Evolutionary conservation across 2,329 filamentous ascomycete genomes (phyloP), one percentile per base, ranked within the genome.

Genomic region (Aspergillus proliferans): DNA sequence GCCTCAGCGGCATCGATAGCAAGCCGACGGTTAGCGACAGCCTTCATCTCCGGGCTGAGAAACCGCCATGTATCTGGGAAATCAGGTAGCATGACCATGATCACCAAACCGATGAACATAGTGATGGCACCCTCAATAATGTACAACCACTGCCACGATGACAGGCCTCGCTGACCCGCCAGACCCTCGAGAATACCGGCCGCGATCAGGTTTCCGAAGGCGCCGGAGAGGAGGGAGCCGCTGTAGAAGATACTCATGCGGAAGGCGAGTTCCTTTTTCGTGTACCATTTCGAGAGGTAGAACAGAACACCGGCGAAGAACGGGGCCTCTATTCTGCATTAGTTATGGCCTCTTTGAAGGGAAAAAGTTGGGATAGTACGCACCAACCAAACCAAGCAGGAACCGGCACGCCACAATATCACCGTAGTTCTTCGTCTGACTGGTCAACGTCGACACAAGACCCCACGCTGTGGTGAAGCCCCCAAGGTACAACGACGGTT

Each of bases 141-240:
- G 48, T 68, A 71, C 22, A 71, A 55, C 66, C 67, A 71, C 48
- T 68, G 60, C 70, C 70, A 72, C 14, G 70, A 61, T 6, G 63
- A 56, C 14, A 71, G 52, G 14, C 70, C 70, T 3, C 58, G 60
- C 7, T 56, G 51, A 3, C 67, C 65, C 2, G 58, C 59, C 26
- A 73, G 61, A 4, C 72, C 72, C 19, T 64, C 57, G 5, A 76
- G 64, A 26, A 79, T 77, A 3, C 75, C 76, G 3, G 77, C 77
- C 6, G 75, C 77, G 45, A 81, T 77, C 22, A 80, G 66, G 18
- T 74, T 76, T n/a, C 75, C 76, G 55, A 80, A 80, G 2, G 77
- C 76, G 42, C 65, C 74, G 46, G 71, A 72, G 26, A 80, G 68
- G 18, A 78, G 61, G 2, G 71, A 74, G 3, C 76, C 77, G 3